Percentiles rank a stretch among this genome's conserved stretches.
Evolutionary conservation across 192 early-diverging fungal species (phyloP).

Genomic region (Coemansia sp.): DNA sequence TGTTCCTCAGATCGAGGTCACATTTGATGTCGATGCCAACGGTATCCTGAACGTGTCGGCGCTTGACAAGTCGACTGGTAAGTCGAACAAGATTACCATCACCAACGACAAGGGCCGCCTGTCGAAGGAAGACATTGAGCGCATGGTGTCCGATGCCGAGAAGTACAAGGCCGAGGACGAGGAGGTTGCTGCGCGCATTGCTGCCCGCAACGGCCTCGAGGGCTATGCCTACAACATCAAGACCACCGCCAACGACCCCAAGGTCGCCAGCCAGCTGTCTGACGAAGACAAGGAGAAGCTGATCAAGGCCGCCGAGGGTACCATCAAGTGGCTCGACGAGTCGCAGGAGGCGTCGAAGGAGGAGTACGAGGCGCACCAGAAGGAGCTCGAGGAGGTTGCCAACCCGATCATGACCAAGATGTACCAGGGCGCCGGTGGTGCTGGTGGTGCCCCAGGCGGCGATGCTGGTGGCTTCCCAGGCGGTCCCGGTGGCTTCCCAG

Average conservation of each 20-base stretch:
- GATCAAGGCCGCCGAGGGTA: slow-evolving; percentile 76
- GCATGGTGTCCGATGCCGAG: slow-evolving; percentile 92
- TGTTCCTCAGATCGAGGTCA: slow-evolving; percentile 96
- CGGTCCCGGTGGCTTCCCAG: slow-evolving; percentile 56
- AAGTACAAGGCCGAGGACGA: slow-evolving; percentile 98
- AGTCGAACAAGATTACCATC: slow-evolving; percentile 97
- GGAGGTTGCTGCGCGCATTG: slow-evolving; percentile 83
- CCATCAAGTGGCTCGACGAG: slow-evolving; percentile 93
- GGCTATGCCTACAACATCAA: slow-evolving; percentile 97
- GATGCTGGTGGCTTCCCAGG: slow-evolving; percentile 52
- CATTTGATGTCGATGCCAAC: slow-evolving; percentile 97
- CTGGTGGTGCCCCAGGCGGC: slow-evolving; percentile 11
- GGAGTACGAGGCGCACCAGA: slow-evolving; percentile 93
- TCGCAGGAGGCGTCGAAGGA: slow-evolving; percentile 96
- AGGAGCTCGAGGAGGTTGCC: slow-evolving; percentile 89
- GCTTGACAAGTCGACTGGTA: slow-evolving; percentile 91
- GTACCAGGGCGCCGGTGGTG: slow-evolving; percentile 73
- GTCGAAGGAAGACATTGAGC: slow-evolving; percentile 98
- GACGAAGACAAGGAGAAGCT: slow-evolving; percentile 90
- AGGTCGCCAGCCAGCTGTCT: slow-evolving; percentile 76
- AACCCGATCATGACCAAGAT: slow-evolving; percentile 98
- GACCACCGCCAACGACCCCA: slow-evolving; percentile 84
- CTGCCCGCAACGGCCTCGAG: slow-evolving; percentile 94
- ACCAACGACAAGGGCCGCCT: slow-evolving; percentile 99
- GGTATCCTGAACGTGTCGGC: slow-evolving; percentile 96